phyloP scores from a whole-genome alignment of 176 grass and related monocot species.

The Rhipidocladum racemiflorum region DNA sequence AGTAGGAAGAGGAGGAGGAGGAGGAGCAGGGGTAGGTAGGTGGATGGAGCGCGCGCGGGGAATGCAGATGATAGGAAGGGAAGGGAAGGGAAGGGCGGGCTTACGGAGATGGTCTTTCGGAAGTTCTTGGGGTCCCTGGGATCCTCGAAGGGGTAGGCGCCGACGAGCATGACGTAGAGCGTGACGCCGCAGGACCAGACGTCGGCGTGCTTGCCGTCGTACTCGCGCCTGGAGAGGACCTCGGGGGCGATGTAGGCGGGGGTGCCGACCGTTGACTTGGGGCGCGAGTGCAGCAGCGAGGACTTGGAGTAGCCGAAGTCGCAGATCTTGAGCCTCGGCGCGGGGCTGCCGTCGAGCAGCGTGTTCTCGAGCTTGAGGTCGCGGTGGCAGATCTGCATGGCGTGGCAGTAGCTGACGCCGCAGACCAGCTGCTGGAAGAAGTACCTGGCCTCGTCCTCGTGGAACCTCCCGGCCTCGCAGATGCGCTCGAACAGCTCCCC shows the following conservation, averaged over 20 bases:
- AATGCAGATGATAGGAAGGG: no score
- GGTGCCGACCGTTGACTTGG: constrained; percentile 70
- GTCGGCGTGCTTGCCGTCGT: constrained; percentile 86
- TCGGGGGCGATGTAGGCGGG: no score
- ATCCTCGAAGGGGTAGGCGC: constrained; percentile 85
- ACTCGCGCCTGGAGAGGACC: constrained; percentile 52
- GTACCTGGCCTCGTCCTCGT: constrained; percentile 80
- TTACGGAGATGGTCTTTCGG: constrained; percentile 60
- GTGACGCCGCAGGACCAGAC: constrained; percentile 96
- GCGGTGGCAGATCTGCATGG: constrained; percentile 83
- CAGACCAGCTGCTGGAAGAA: constrained; percentile 98
- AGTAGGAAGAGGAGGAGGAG: no score
- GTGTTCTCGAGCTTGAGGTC: constrained; percentile 97
- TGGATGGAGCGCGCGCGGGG: no score
- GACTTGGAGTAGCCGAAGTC: constrained; percentile 93
- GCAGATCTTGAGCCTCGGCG: constrained; percentile 84
- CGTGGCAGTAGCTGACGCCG: constrained; percentile 84
- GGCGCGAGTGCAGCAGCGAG: constrained; percentile 56
- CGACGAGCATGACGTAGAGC: constrained; percentile 88
- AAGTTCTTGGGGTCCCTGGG: constrained; percentile 81
- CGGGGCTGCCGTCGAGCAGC: constrained; percentile 81
- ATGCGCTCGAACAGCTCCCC: constrained; percentile 97
- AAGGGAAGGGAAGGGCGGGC: not conserved
- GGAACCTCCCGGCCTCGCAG: constrained; percentile 76
- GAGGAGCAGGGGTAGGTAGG: no score